Evolutionary conservation across 2,329 filamentous ascomycete species (phyloP).

Genomic region (Epichloe typhina): DNA sequence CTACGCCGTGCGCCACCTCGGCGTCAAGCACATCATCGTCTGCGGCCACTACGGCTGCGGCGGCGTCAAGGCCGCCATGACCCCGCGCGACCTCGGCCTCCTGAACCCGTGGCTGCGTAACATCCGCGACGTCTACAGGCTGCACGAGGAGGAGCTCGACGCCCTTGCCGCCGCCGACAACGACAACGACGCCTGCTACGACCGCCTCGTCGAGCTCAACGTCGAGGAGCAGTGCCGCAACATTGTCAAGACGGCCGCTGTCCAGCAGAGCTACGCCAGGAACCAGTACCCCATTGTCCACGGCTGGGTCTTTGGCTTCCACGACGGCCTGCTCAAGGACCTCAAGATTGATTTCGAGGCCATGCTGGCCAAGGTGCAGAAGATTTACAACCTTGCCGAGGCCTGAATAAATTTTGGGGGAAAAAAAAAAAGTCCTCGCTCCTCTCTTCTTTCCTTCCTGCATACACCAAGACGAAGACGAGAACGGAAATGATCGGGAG

Average conservation of each 20-base stretch:
- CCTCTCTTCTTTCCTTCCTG: too few species aligned
- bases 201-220: constrained; percentile 72
- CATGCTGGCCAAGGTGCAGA: constrained; percentile 44
- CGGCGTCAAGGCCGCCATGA: constrained; percentile 63
- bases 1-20: constrained; percentile 69
- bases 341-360: constrained; percentile 48
- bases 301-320: constrained; percentile 60
- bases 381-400: constrained; percentile 46
- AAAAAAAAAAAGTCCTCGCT: too few species aligned
- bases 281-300: constrained; percentile 57
- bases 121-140: constrained; percentile 60
- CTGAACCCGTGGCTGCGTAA: constrained; percentile 64
- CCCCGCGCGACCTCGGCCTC: constrained; percentile 54
- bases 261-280: constrained; percentile 56
- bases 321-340: constrained; percentile 53
- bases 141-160: constrained; percentile 59
- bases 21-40: constrained; percentile 70
- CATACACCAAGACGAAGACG: neutral
- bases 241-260: constrained; percentile 64
- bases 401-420: neutral
- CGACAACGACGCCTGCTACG: constrained; percentile 46
- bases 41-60: constrained; percentile 72
- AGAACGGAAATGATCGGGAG: neutral
- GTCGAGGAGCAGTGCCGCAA: constrained; percentile 66
- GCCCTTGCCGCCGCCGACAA: constrained; percentile 29